phyloP scores from a whole-genome alignment of 768 basidiomycete species.

The Calocera viscosa region DNA sequence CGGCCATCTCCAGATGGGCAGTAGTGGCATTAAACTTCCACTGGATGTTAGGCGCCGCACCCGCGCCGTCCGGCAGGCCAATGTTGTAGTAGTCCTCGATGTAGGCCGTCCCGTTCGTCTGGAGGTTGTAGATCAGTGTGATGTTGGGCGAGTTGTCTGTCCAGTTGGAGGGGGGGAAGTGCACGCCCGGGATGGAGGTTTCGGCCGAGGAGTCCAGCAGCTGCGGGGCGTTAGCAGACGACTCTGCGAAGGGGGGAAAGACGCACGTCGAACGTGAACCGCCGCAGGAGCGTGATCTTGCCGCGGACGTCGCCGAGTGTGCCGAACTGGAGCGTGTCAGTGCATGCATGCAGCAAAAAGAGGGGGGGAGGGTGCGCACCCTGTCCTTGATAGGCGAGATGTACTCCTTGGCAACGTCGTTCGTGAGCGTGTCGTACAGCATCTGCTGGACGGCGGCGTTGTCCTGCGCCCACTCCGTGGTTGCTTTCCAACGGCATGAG shows the following conservation, averaged over 20 bases:
- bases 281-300: slow-evolving; percentile 40
- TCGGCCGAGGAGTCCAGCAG: neutral
- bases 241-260: neutral
- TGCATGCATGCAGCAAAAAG: neutral
- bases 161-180: slow-evolving; percentile 33
- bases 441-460: neutral
- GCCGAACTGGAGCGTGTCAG: slow-evolving; percentile 4
- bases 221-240: neutral
- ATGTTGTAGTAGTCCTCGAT: slow-evolving; percentile 19
- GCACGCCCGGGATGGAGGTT: slow-evolving; percentile 20
- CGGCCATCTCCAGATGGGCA: slow-evolving; percentile 10
- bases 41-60: neutral
- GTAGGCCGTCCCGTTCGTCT: slow-evolving; percentile 10
- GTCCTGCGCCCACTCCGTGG: neutral
- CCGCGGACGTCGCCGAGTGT: slow-evolving; percentile 43
- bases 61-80: slow-evolving; percentile 7
- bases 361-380: neutral
- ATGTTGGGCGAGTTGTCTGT: slow-evolving; percentile 39
- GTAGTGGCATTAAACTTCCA: slow-evolving; percentile 8
- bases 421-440: slow-evolving; percentile 3
- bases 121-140: slow-evolving; percentile 16
- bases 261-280: slow-evolving; percentile 25
- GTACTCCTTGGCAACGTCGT: neutral
- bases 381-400: slow-evolving; percentile 1
- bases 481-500: neutral